These are phyloP conservation scores for Podospora tetraspora DNA, from an alignment of 495 filamentous ascomycete species.

Conservation along the genomic window DNA sequence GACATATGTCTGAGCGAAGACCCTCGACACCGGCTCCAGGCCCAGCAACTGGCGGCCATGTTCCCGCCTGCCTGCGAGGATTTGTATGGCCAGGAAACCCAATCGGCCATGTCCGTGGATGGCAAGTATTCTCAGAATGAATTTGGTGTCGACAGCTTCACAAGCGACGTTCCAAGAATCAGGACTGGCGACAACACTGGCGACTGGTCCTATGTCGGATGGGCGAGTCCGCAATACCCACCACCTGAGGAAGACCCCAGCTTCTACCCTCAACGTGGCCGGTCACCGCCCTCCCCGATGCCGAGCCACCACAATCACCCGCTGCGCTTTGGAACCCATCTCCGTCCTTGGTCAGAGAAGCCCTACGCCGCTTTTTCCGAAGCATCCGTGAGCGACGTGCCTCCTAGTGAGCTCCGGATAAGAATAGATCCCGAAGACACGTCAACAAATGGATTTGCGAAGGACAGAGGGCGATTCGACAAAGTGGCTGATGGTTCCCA, in stretches of 20 bases:
- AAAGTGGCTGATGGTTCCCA: background rate
- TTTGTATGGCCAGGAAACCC: slow-evolving; percentile 19
- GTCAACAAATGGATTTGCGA: background rate
- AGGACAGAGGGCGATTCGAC: background rate
- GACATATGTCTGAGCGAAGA: slow-evolving; percentile 41
- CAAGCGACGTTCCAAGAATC: slow-evolving; percentile 23
- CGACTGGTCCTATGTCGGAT: slow-evolving; percentile 31
- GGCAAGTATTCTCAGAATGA: slow-evolving; percentile 30
- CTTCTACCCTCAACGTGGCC: slow-evolving; percentile 39
- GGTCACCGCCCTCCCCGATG: slow-evolving; percentile 43
- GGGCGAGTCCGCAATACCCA: slow-evolving; percentile 10
- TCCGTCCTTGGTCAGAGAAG: slow-evolving; percentile 28
- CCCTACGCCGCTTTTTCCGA: slow-evolving; percentile 17
- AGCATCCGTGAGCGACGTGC: slow-evolving; percentile 24
- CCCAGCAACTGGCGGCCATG: slow-evolving; percentile 34
- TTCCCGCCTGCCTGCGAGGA: slow-evolving; percentile 36
- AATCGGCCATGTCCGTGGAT: slow-evolving; percentile 31
- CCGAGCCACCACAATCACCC: slow-evolving; percentile 34
- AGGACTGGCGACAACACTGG: slow-evolving; percentile 30
- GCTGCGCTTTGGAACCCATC: slow-evolving; percentile 14
- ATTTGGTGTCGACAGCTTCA: slow-evolving; percentile 27
- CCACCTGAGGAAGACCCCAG: slow-evolving; percentile 29
- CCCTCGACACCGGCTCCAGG: slow-evolving; percentile 40
- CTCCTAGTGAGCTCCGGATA: slow-evolving; percentile 14
- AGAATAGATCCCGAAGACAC: background rate